A percentile compares a stretch with the other conserved stretches of the same genome.
These are phyloP conservation scores for Fusarium liriodendri DNA, from an alignment of 2,329 filamentous ascomycete species.

Conservation along the genomic window DNA sequence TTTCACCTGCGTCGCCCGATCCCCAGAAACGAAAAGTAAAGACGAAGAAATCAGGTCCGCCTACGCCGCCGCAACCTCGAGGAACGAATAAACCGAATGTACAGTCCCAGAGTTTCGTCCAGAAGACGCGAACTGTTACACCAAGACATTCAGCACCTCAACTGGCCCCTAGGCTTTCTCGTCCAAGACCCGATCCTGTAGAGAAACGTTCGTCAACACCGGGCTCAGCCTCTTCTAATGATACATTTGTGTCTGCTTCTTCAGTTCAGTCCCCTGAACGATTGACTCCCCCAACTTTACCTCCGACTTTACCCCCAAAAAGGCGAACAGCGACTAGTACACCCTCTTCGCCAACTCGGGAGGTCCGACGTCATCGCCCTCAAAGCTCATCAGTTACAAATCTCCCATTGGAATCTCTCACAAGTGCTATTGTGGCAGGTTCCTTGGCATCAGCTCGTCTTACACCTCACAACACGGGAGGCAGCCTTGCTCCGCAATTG, in stretches of 20 bases:
- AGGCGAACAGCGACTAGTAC: constrained; percentile 39
- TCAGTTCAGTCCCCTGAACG: constrained; percentile 49
- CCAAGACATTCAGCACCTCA: constrained; percentile 26
- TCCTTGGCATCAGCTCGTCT: constrained; percentile 75
- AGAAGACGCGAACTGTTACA: constrained; percentile 8
- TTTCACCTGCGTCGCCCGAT: constrained; percentile 43
- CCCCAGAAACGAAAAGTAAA: constrained; percentile 42
- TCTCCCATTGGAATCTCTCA: constrained; percentile 72
- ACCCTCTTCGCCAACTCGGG: constrained; percentile 52
- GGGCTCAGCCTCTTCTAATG: constrained; percentile 55
- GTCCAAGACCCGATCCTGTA: constrained; percentile 17
- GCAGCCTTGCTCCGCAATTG: constrained; percentile 50
- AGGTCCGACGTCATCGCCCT: constrained; percentile 43
- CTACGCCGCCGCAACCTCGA: constrained; percentile 52
- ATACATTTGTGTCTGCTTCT: constrained; percentile 58
- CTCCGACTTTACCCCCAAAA: constrained; percentile 26
- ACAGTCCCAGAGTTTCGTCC: constrained; percentile 15
- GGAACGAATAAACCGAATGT: constrained; percentile 38
- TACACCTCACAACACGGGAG: constrained; percentile 54
- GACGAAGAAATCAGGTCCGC: constrained; percentile 43
- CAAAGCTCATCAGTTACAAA: constrained; percentile 48
- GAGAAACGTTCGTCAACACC: constrained; percentile 34
- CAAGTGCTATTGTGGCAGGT: constrained; percentile 80
- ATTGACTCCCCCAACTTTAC: constrained; percentile 41
- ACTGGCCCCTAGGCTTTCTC: constrained; percentile 15